Evolutionary conservation across 2,329 filamentous ascomycete species (phyloP).

Genomic region (Scedosporium dehoogii): DNA sequence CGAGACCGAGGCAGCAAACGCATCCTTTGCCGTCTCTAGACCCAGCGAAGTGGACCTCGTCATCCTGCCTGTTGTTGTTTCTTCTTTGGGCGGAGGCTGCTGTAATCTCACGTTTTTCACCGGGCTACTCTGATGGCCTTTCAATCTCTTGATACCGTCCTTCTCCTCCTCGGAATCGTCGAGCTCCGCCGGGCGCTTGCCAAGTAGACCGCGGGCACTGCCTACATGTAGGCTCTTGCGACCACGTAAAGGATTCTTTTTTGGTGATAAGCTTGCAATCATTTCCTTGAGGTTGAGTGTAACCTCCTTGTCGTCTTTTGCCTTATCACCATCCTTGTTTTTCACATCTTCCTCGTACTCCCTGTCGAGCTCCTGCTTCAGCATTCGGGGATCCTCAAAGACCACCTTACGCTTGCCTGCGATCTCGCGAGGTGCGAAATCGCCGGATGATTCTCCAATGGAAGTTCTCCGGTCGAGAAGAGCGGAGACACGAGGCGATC

Average conservation of each 20-base stretch:
- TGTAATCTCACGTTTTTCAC: conserved; percentile 66
- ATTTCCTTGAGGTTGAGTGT: conserved; percentile 64
- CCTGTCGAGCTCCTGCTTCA: conserved; percentile 53
- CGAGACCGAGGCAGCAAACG: conserved; percentile 18
- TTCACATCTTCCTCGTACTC: conserved; percentile 50
- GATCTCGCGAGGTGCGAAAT: conserved; percentile 48
- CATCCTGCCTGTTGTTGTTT: conserved; percentile 52
- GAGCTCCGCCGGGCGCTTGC: conserved; percentile 64
- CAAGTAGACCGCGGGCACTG: conserved; percentile 61
- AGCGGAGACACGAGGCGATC: conserved; percentile 64
- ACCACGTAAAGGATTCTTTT: conserved; percentile 55
- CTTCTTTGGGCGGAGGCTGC: conserved; percentile 57
- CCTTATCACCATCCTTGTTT: conserved; percentile 47
- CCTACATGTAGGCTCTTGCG: conserved; percentile 71
- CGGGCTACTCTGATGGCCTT: conserved; percentile 61
- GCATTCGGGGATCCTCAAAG: conserved; percentile 54
- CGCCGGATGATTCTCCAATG: conserved; percentile 54
- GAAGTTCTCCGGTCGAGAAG: conserved; percentile 62
- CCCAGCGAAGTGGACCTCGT: conserved; percentile 39
- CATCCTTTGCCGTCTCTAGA: conserved; percentile 25
- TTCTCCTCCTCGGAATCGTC: conserved; percentile 52
- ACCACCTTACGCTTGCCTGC: conserved; percentile 32
- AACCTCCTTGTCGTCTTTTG: conserved; percentile 33
- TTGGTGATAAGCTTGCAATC: conserved; percentile 69
- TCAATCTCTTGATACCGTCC: conserved; percentile 58